These are phyloP conservation scores for Vitis labrusca DNA, from an alignment of 164 flowering plant genomes.

Conservation along the genomic window DNA sequence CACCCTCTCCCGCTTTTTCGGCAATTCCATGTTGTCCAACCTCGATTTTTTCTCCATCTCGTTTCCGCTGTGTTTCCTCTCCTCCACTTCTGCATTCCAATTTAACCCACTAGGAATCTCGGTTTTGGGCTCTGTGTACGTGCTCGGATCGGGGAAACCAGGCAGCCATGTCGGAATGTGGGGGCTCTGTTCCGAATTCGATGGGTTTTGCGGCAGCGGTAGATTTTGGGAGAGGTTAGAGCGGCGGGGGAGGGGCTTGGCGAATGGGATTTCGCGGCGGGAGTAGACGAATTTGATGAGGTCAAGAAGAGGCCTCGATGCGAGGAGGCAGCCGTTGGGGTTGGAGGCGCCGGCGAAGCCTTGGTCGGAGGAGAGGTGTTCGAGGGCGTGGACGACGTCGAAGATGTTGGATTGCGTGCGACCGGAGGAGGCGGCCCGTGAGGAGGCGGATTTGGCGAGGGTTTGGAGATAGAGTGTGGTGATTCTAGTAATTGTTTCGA, in stretches of 20 bases:
- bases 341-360: slow-evolving; percentile 36
- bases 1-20: slow-evolving; percentile 30
- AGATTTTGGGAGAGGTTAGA: background rate
- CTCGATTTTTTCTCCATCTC: background rate
- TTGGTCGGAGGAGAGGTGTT: slow-evolving; percentile 22
- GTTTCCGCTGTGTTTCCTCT: background rate
- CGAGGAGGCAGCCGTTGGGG: background rate
- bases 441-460: slow-evolving; percentile 29
- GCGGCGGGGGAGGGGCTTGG: slow-evolving; percentile 36
- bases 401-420: slow-evolving; percentile 46
- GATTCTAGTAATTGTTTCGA: slow-evolving; percentile 37
- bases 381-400: slow-evolving; percentile 42
- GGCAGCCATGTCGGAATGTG: slow-evolving; percentile 46
- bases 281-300: slow-evolving; percentile 26
- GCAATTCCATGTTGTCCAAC: slow-evolving; percentile 1
- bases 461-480: slow-evolving; percentile 35
- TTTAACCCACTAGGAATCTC: slow-evolving; percentile 13
- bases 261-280: slow-evolving; percentile 49
- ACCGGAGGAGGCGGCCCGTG: slow-evolving; percentile 24
- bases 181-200: background rate
- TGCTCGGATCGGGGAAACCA: slow-evolving; percentile 23
- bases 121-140: background rate
- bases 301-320: slow-evolving; percentile 25
- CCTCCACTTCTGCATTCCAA: background rate
- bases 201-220: background rate